A percentile compares a stretch with the other conserved stretches of the same genome.
phyloP scores from a whole-genome alignment of 2,329 filamentous ascomycete species.

The Hawksworthiomyces lignivorus region DNA sequence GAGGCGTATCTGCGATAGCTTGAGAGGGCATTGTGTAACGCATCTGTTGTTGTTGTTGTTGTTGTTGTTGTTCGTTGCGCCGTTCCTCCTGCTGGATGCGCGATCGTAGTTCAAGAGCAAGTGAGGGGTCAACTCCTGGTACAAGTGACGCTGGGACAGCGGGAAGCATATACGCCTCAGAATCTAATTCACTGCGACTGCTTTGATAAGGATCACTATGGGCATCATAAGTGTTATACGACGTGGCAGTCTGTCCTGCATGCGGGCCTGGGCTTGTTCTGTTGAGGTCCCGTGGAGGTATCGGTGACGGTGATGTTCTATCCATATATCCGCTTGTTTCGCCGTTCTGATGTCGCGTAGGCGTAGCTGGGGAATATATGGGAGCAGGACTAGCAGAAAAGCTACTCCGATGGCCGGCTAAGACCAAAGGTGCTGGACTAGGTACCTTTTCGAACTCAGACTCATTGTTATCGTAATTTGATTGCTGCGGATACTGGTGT shows the following conservation, averaged over 20 bases:
- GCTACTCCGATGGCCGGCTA: constrained; percentile 29
- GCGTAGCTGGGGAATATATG: constrained; percentile 19
- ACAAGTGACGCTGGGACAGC: constrained; percentile 50
- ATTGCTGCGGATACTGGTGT: constrained; percentile 5
- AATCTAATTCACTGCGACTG: constrained; percentile 27
- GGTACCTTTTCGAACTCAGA: constrained; percentile 30
- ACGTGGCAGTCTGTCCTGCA: not conserved
- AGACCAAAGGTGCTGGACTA: constrained; percentile 37
- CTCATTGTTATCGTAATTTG: constrained; percentile 18
- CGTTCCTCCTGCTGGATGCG: constrained; percentile 49
- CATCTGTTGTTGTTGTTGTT: constrained; percentile 19
- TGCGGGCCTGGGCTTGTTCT: constrained; percentile 5
- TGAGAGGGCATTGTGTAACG: constrained; percentile 31
- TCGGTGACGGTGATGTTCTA: constrained; percentile 10
- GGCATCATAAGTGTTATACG: constrained; percentile 17
- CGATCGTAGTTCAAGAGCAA: constrained; percentile 50
- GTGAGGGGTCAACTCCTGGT: constrained; percentile 49
- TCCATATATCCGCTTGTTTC: constrained; percentile 3
- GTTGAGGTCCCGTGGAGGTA: not conserved
- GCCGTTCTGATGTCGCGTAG: constrained; percentile 3
- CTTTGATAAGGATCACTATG: constrained; percentile 25
- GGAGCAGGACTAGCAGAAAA: constrained; percentile 16
- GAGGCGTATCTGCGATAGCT: constrained; percentile 13
- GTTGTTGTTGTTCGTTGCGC: constrained; percentile 26
- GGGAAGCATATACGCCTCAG: constrained; percentile 34